These are phyloP conservation scores for Candida anglica DNA, from an alignment of 805 yeast species.

Conservation along the genomic window DNA sequence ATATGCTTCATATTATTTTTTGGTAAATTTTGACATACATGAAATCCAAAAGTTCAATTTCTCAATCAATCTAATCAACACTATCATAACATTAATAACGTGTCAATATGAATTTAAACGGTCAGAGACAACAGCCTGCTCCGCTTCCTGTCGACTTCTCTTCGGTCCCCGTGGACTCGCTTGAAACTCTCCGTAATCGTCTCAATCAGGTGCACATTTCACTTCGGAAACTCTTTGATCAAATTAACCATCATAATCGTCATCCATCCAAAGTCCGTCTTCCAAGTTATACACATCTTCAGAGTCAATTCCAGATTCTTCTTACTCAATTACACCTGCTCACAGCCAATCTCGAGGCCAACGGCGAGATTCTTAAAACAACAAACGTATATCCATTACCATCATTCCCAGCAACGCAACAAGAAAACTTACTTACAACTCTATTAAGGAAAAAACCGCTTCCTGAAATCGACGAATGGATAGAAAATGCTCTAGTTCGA, in stretches of 20 bases:
- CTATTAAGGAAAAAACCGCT: constrained; percentile 79
- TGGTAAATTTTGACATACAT: too few species aligned
- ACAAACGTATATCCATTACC: constrained; percentile 84
- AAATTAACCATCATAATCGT: constrained; percentile 30
- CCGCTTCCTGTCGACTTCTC: too few species aligned
- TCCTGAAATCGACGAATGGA: constrained; percentile 92
- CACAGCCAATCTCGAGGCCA: constrained; percentile 61
- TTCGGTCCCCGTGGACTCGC: constrained; percentile 32
- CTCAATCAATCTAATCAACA: too few species aligned
- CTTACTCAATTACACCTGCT: constrained; percentile 79
- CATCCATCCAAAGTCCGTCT: constrained; percentile 33
- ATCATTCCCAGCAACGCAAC: constrained; percentile 79
- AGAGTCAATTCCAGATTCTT: constrained; percentile 78
- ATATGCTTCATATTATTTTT: too few species aligned
- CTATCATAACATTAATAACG: too few species aligned
- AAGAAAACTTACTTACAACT: constrained; percentile 79
- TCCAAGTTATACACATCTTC: constrained; percentile 61
- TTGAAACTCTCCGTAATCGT: constrained; percentile 38
- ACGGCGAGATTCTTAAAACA: constrained; percentile 52
- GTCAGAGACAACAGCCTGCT: too few species aligned
- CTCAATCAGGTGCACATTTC: constrained; percentile 41
- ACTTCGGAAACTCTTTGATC: constrained; percentile 33
- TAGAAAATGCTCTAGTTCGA: constrained; percentile 34
- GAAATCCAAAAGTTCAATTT: too few species aligned
- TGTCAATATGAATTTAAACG: too few species aligned